A percentile compares a stretch with the other conserved stretches of the same genome.
Evolutionary conservation across 2,329 filamentous ascomycete species (phyloP).

Genomic region (Fusarium oxysporum): DNA sequence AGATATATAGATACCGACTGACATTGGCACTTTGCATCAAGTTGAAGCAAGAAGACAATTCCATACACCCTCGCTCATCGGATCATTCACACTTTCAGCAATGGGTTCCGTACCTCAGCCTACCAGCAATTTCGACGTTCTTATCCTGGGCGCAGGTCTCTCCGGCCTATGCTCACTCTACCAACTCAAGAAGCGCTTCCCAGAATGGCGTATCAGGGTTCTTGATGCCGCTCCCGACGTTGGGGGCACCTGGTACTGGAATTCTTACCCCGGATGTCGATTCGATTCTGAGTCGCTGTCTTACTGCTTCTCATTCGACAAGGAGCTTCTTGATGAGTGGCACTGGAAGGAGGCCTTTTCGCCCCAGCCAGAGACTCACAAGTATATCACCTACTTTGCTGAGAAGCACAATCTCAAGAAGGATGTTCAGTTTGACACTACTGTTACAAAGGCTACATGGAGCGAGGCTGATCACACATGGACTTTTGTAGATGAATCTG

Average conservation of each 20-base stretch:
- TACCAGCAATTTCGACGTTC: constrained; percentile 24
- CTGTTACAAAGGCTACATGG: constrained; percentile 12
- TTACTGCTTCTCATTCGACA: constrained; percentile 48
- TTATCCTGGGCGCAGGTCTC: constrained; percentile 44
- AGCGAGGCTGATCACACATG: background rate
- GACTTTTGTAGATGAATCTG: constrained; percentile 13
- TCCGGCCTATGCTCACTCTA: constrained; percentile 56
- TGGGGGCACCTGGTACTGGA: constrained; percentile 45
- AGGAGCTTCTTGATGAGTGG: constrained; percentile 34
- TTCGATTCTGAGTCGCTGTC: constrained; percentile 56
- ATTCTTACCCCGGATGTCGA: constrained; percentile 46
- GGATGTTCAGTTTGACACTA: constrained; percentile 44
- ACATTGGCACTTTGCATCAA: background rate
- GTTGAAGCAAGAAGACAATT: background rate
- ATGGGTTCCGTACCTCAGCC: constrained; percentile 34
- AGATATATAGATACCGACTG: background rate
- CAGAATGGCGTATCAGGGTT: constrained; percentile 31
- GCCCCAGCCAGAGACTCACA: constrained; percentile 51
- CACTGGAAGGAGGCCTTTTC: constrained; percentile 54
- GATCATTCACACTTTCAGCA: background rate
- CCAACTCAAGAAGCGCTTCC: constrained; percentile 51
- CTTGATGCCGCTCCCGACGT: constrained; percentile 37
- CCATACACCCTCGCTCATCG: rapidly evolving
- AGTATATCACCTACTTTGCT: constrained; percentile 58
- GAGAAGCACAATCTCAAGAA: constrained; percentile 55